Conservation (phyloP, 2,329 filamentous ascomycete genomes). For the Alternaria brassicicola region DNA sequence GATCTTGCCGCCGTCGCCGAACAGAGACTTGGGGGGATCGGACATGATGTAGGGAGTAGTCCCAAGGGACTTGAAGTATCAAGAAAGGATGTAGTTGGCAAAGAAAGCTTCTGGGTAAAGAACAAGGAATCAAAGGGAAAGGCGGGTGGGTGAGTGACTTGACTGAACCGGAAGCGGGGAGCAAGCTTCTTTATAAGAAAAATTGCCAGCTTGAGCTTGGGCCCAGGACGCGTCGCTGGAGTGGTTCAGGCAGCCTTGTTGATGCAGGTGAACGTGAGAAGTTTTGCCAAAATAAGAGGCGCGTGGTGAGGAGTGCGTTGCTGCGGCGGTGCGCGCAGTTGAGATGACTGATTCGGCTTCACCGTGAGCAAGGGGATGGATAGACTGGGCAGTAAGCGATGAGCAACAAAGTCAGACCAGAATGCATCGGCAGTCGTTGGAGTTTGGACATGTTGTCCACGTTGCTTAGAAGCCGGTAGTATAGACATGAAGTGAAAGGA, state of each 20-base stretch:
- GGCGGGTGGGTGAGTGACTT: neutral
- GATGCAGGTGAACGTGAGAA: neutral
- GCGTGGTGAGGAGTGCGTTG: constrained; percentile 1
- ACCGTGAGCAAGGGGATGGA: neutral
- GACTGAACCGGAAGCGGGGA: neutral
- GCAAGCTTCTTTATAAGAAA: neutral
- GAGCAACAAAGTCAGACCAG: neutral
- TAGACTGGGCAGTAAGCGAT: neutral
- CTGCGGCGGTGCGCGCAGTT: neutral
- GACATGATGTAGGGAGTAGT: neutral
- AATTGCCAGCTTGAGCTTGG: neutral
- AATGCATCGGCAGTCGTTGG: neutral
- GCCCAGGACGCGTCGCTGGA: neutral
- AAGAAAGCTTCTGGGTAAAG: neutral
- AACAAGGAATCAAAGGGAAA: neutral
- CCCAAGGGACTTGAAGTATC: neutral
- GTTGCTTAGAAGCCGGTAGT: neutral
- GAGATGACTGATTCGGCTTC: neutral
- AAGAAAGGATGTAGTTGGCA: neutral
- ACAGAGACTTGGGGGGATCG: neutral
- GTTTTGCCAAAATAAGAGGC: neutral
- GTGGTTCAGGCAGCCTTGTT: neutral
- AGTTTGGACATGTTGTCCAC: neutral
- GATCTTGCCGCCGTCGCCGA: neutral
- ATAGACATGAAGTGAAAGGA: neutral